Evolutionary conservation across 1,284 basidiomycete species (phyloP).

Genomic region (Vanrija humicola): DNA sequence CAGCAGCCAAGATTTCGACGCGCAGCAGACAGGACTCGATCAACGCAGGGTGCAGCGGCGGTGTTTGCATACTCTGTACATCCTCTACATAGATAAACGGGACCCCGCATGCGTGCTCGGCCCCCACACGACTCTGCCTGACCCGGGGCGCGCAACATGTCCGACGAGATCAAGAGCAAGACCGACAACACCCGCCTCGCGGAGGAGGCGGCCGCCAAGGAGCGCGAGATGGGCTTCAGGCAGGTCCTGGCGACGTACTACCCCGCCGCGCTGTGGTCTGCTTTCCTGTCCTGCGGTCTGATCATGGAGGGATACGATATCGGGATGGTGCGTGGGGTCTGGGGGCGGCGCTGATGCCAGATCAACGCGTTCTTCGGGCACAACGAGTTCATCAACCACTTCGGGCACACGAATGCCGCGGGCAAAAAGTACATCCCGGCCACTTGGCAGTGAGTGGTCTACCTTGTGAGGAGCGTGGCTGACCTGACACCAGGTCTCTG

Average conservation of each 20-base stretch:
- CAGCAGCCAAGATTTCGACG: too few species aligned
- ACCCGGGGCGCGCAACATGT: too few species aligned
- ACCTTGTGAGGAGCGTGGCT: conserved; percentile 17
- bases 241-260: not conserved
- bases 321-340: conserved; percentile 1
- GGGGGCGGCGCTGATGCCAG: too few species aligned
- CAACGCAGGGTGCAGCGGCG: too few species aligned
- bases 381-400: conserved; percentile 23
- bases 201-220: not conserved
- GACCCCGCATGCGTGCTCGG: too few species aligned
- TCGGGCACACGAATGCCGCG: conserved; percentile 10
- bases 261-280: not conserved
- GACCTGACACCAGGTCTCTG: conserved; percentile 21
- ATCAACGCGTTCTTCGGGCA: not conserved
- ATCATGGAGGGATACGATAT: conserved; percentile 27
- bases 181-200: not conserved
- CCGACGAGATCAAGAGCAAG: not conserved
- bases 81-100: too few species aligned
- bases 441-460: conserved; percentile 41
- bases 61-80: too few species aligned
- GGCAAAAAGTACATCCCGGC: conserved; percentile 17
- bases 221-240: conserved; percentile 29
- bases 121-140: too few species aligned
- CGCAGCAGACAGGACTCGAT: too few species aligned
- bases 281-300: not conserved